Conservation (phyloP, 2,329 filamentous ascomycete species). For the Phoma sp. region DNA sequence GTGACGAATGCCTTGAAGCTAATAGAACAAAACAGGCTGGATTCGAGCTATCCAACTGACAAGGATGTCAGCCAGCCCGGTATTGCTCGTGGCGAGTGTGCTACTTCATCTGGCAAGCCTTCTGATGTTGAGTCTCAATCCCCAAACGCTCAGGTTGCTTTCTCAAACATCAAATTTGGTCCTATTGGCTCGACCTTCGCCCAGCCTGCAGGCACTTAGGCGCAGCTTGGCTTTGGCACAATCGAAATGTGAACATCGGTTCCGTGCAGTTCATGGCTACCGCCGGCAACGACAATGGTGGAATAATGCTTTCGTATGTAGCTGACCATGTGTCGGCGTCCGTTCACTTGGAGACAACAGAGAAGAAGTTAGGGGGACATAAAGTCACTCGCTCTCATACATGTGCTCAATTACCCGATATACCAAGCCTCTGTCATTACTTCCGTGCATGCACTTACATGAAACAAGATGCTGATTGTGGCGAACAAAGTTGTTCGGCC, state of each 20-base stretch:
- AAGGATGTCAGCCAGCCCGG: constrained; percentile 37
- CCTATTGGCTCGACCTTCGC: constrained; percentile 40
- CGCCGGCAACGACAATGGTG: neutral
- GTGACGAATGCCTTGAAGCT: no score
- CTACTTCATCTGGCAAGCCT: constrained; percentile 36
- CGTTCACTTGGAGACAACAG: neutral
- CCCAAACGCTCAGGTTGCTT: constrained; percentile 32
- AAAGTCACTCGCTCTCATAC: neutral
- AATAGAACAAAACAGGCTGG: no score
- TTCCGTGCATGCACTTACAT: constrained; percentile 5
- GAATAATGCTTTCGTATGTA: neutral
- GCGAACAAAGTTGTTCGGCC: constrained; percentile 9
- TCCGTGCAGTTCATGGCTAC: neutral
- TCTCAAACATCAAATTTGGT: constrained; percentile 42
- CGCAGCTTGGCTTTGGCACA: neutral
- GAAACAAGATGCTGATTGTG: constrained; percentile 3
- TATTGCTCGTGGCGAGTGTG: constrained; percentile 39
- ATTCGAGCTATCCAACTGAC: constrained; percentile 62
- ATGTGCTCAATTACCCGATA: constrained; percentile 5
- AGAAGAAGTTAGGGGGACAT: neutral
- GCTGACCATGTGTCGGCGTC: neutral
- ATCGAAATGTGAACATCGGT: neutral
- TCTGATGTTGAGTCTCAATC: constrained; percentile 33
- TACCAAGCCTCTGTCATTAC: constrained; percentile 10
- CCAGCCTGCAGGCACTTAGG: constrained; percentile 26